Conservation (phyloP, 495 filamentous ascomycete genomes). For the Xylona heveae region DNA sequence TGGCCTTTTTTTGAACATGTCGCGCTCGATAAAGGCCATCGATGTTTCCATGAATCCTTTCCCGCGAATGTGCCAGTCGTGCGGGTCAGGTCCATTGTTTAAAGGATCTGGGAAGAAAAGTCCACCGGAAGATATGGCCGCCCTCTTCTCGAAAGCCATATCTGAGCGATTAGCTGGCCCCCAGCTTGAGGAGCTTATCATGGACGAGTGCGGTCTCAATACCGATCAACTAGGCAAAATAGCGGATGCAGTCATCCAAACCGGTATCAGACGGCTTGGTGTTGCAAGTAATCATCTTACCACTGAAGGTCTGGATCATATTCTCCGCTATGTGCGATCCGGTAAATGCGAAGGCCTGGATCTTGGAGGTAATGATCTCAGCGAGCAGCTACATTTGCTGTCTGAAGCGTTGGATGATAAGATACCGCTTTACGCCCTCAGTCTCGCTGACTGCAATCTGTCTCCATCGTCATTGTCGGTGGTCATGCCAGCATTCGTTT, state of each 20-base stretch:
- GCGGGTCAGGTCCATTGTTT: neutral
- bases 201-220: constrained; percentile 55
- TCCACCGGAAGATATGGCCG: constrained; percentile 23
- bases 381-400: constrained; percentile 46
- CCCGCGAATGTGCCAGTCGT: constrained; percentile 23
- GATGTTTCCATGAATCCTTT: constrained; percentile 78
- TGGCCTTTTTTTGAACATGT: constrained; percentile 74
- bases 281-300: constrained; percentile 65
- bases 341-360: constrained; percentile 76
- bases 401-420: constrained; percentile 37
- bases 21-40: constrained; percentile 61
- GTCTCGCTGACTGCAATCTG: constrained; percentile 73
- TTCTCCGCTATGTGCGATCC: constrained; percentile 48
- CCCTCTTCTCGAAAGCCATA: constrained; percentile 51
- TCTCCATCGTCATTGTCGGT: constrained; percentile 45
- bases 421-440: constrained; percentile 55
- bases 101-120: constrained; percentile 8
- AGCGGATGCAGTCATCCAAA: constrained; percentile 51
- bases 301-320: constrained; percentile 47
- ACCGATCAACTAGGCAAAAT: constrained; percentile 48
- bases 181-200: constrained; percentile 62
- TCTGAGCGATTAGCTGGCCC: constrained; percentile 51
- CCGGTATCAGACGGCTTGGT: constrained; percentile 54
- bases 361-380: constrained; percentile 73
- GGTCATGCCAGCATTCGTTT: constrained; percentile 52